phyloP scores from a whole-genome alignment of 2,329 filamentous ascomycete species.

The Coccinonectria pachysandricola region DNA sequence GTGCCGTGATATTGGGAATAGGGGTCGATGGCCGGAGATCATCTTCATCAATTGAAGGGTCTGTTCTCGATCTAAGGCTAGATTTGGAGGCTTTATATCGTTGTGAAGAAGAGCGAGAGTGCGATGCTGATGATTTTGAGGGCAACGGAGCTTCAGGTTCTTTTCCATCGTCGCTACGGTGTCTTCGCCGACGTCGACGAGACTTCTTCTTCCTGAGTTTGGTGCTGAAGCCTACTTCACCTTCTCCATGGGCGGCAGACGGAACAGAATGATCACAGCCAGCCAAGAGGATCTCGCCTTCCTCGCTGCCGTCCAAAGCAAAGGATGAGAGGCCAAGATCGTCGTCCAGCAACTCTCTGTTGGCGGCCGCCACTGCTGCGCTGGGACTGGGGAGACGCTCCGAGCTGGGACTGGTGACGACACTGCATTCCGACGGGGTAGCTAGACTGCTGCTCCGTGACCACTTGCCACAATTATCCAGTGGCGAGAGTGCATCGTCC shows the following conservation, averaged over 20 bases:
- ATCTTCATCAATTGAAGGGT: conserved; percentile 17
- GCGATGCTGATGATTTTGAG: conserved; percentile 9
- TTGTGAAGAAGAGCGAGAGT: conserved; percentile 13
- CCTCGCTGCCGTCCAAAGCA: conserved; percentile 23
- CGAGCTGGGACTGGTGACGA: conserved; percentile 23
- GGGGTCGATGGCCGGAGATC: conserved; percentile 18
- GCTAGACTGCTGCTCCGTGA: conserved; percentile 20
- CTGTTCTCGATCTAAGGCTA: conserved; percentile 13
- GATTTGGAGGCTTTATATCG: conserved; percentile 17
- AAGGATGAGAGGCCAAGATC: conserved; percentile 30
- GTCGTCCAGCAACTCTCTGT: conserved; percentile 34
- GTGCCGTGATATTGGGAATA: conserved; percentile 29
- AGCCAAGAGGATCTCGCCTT: no score
- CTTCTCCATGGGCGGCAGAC: no score
- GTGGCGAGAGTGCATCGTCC: conserved; percentile 71
- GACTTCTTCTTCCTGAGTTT: conserved; percentile 36
- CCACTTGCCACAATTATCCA: conserved; percentile 38
- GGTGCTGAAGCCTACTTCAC: conserved; percentile 29
- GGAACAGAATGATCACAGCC: conserved; percentile 18
- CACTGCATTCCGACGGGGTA: conserved; percentile 21
- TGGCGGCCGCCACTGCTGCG: conserved; percentile 44
- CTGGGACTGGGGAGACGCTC: conserved; percentile 37
- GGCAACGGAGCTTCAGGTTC: conserved; percentile 9
- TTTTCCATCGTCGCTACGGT: conserved; percentile 20
- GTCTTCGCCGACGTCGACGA: conserved; percentile 28